Base-by-base conservation (phyloP, 2,329 filamentous ascomycete genomes). In the Decorospora gaudefroyi region DNA sequence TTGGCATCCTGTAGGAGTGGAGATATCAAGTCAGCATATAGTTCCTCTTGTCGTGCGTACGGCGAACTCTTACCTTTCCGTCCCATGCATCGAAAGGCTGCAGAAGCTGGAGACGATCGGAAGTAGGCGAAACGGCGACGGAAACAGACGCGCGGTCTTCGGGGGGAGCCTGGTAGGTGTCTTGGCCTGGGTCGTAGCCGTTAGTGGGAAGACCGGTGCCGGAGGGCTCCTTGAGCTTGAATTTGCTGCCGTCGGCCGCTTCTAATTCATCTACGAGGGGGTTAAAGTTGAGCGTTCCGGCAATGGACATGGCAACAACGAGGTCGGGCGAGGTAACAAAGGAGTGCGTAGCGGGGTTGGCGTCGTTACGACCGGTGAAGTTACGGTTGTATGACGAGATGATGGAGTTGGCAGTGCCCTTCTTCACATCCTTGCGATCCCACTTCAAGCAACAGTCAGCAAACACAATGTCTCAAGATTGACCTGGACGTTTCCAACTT, bases 351-450 rank as follows among this genome's bases (percentile, higher is more conserved):
- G 90, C 90, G 27, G 90, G 90, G 81, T 96, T 97, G 59, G 88
- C 90, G 62, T 96, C 91, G 74, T 97, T 97, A 71, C 93, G 90
- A 59, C 92, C 92, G 51, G 92, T 97, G 80, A 99, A 97, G 85
- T 99, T 97, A 76, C 93, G 90, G 87, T 99, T 99, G 86, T 96
- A 99, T 18, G 93, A 97, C 32, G 91, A 96, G 71, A 99, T 80
- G 72, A 99, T 99, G 5, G 90, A 95, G 85, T 99, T 99, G 66
- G 90, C 79, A 64, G 88, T 85, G 59, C 92, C 92, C 84, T 97
- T 96, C 82, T 91, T 87, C 43, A 96, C 90, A 62, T 97, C 92
- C 57, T 78, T 80, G 61, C 93, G 87, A 69, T 96, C 90, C 93
- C 93, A 97, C 76, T 97, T 21, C 13, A 12, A 31, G 9, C 28